These are phyloP conservation scores for Baudoinia panamericana DNA, from an alignment of 495 filamentous ascomycete species.

Conservation along the genomic window DNA sequence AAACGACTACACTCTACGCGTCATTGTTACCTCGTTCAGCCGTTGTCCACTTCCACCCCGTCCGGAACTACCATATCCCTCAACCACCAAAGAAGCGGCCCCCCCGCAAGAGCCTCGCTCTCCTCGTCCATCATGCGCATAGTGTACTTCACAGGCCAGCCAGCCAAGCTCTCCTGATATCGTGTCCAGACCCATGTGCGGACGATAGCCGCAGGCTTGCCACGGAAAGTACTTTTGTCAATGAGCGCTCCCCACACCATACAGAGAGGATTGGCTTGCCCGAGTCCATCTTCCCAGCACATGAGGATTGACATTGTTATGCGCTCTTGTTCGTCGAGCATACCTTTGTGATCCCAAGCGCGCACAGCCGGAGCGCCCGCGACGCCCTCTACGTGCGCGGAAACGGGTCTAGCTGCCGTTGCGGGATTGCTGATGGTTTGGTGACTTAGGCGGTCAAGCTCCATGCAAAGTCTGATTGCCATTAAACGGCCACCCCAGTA, in stretches of 20 bases:
- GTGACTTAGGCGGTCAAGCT: background rate
- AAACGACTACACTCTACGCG: too few species aligned
- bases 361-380: too few species aligned
- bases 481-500: slow-evolving; percentile 2
- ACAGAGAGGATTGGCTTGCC: background rate
- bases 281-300: slow-evolving; percentile 3
- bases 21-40: too few species aligned
- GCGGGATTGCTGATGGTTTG: background rate
- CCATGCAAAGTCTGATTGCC: background rate
- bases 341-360: too few species aligned
- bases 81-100: background rate
- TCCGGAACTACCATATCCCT: too few species aligned
- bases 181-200: background rate
- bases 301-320: background rate
- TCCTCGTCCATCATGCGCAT: background rate
- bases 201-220: background rate
- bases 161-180: background rate
- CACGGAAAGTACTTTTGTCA: background rate
- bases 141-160: background rate
- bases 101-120: background rate
- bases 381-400: too few species aligned
- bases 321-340: slow-evolving; percentile 2
- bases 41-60: too few species aligned
- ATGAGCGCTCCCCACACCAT: slow-evolving; percentile 5
- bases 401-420: background rate